Percentiles rank a stretch among this genome's conserved stretches.
These are phyloP conservation scores for Funneliformis geosporum DNA, from an alignment of 192 early-diverging fungal genomes.

Conservation along the genomic window DNA sequence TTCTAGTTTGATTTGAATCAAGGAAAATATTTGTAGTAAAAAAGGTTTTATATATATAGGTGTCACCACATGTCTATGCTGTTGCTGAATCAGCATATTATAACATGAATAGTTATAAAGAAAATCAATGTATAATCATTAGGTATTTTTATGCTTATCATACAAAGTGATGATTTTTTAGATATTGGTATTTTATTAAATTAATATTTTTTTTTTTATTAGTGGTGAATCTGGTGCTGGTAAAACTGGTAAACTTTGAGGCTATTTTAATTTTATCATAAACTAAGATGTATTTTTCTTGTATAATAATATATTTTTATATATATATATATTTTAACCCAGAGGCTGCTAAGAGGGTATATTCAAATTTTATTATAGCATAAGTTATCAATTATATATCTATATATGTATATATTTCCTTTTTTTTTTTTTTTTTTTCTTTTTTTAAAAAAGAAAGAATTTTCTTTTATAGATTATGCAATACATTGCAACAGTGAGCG, in stretches of 20 bases:
- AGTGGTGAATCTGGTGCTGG: conserved; percentile 94
- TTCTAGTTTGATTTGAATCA: background rate
- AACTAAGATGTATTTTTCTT: background rate
- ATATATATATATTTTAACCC: background rate
- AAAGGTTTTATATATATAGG: conserved; percentile 38
- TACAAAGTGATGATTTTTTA: background rate
- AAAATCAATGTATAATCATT: conserved; percentile 99
- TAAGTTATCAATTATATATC: no score
- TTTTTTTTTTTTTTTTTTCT: no score
- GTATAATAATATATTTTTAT: background rate
- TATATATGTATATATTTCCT: no score
- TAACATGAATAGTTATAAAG: conserved; percentile 97
- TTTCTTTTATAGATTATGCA: conserved; percentile 77
- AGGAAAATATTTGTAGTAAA: background rate
- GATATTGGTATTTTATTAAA: background rate
- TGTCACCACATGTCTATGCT: conserved; percentile 98
- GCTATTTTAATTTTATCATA: background rate
- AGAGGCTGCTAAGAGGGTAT: conserved; percentile 81
- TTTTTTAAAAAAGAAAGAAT: no score
- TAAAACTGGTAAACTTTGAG: conserved; percentile 59
- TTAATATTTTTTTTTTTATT: conserved; percentile 7
- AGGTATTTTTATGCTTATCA: conserved; percentile 45
- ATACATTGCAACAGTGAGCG: conserved; percentile 96
- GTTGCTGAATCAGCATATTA: conserved; percentile 90
- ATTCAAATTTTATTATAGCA: background rate